These are phyloP conservation scores for Solanum dulcamara DNA, from an alignment of 257 asterid species.

Conservation along the genomic window DNA sequence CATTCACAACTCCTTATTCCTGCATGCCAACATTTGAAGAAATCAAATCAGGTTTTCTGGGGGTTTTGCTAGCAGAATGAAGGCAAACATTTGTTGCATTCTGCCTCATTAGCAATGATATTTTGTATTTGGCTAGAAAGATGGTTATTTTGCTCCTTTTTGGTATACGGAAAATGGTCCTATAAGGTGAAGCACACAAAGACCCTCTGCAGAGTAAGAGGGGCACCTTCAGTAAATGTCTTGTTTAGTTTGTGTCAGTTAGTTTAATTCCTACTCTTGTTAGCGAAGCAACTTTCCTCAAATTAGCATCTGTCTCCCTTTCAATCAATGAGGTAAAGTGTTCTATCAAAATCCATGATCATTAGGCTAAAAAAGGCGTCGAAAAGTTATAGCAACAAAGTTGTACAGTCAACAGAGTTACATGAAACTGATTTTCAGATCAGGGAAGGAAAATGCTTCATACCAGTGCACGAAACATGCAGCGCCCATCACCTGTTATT, in stretches of 20 bases:
- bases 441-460: conserved; percentile 4
- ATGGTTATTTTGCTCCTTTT: not conserved
- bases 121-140: not conserved
- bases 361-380: not conserved
- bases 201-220: not conserved
- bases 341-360: not conserved
- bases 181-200: not conserved
- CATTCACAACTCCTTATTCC: not conserved
- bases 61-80: not conserved
- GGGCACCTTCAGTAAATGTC: not conserved
- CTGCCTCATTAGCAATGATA: not conserved
- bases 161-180: not conserved
- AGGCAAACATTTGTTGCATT: not conserved
- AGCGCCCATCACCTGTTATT: conserved; percentile 95
- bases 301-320: not conserved
- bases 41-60: not conserved
- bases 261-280: not conserved
- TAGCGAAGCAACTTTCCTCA: not conserved
- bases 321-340: not conserved
- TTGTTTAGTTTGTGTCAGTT: not conserved
- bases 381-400: not conserved
- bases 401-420: not conserved
- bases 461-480: conserved; percentile 95
- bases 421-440: not conserved
- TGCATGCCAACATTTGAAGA: not conserved